Percentiles rank a stretch among this genome's conserved stretches.
These are phyloP conservation scores for Neurospora tetrasperma DNA, from an alignment of 495 filamentous ascomycete genomes.

Conservation along the genomic window DNA sequence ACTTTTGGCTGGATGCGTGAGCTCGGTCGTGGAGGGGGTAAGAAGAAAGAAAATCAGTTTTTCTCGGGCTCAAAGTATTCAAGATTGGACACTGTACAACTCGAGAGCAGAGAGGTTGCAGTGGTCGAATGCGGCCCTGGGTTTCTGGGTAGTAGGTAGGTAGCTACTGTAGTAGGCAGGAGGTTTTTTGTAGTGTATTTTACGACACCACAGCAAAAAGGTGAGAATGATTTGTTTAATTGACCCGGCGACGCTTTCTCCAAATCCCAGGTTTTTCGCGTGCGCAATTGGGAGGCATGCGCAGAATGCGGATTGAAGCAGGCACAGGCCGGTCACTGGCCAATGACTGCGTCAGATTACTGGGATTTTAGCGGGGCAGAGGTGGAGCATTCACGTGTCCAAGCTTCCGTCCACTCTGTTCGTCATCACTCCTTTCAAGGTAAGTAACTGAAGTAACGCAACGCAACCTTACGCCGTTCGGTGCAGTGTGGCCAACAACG, in stretches of 20 bases:
- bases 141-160: neutral
- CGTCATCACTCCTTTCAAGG: slow-evolving; percentile 4
- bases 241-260: slow-evolving; percentile 12
- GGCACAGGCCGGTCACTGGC: slow-evolving; percentile 4
- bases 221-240: slow-evolving; percentile 18
- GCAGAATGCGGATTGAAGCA: slow-evolving; percentile 12
- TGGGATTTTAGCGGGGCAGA: slow-evolving; percentile 3
- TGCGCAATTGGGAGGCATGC: slow-evolving; percentile 19
- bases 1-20: neutral
- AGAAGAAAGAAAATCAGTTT: neutral
- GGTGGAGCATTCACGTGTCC: slow-evolving; percentile 14
- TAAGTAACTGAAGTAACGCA: neutral
- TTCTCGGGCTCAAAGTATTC: neutral
- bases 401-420: slow-evolving; percentile 2
- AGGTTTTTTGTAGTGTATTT: neutral
- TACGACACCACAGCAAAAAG: neutral
- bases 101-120: neutral
- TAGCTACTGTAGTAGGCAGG: too few relatives aligned
- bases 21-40: neutral
- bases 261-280: slow-evolving; percentile 20
- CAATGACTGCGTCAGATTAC: slow-evolving; percentile 6
- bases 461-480: neutral
- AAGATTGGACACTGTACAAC: neutral
- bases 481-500: neutral
- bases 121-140: neutral